phyloP scores from a whole-genome alignment of 208 protist species.

The Acanthamoeba pearcei region DNA sequence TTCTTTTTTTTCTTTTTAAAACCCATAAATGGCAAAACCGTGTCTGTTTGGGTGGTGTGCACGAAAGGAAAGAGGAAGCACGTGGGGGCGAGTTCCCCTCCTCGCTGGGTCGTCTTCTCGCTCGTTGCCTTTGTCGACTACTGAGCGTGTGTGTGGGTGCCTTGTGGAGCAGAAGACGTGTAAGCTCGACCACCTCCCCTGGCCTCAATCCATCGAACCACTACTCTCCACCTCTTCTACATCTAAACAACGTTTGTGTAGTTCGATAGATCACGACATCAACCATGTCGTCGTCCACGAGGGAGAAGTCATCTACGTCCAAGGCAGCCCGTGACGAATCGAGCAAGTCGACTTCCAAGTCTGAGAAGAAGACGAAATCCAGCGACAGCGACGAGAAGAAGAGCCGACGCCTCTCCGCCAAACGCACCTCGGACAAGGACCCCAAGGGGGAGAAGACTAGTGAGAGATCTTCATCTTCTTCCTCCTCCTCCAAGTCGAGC shows the following conservation, averaged over 20 bases:
- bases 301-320: background rate
- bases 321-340: background rate
- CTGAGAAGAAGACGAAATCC: background rate
- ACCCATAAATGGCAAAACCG: background rate
- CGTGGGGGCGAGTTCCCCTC: too few species aligned
- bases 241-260: too few species aligned
- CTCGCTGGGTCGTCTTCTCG: too few species aligned
- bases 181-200: too few species aligned
- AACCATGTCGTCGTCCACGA: constrained; percentile 6
- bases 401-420: background rate
- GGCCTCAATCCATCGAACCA: too few species aligned
- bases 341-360: background rate
- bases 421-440: background rate
- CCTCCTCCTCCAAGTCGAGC: constrained; percentile 11
- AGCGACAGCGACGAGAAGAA: background rate
- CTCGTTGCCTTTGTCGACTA: too few species aligned
- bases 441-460: background rate
- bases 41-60: background rate
- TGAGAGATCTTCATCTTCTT: background rate
- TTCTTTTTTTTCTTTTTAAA: background rate
- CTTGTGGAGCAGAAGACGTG: too few species aligned
- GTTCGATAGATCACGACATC: background rate
- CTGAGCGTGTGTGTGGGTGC: too few species aligned
- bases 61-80: too few species aligned
- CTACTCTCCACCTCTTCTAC: too few species aligned